A percentile compares a stretch with the other conserved stretches of the same genome.
These are phyloP conservation scores for Helenozyma rhizophorensis DNA, from an alignment of 805 yeast species.

Conservation along the genomic window DNA sequence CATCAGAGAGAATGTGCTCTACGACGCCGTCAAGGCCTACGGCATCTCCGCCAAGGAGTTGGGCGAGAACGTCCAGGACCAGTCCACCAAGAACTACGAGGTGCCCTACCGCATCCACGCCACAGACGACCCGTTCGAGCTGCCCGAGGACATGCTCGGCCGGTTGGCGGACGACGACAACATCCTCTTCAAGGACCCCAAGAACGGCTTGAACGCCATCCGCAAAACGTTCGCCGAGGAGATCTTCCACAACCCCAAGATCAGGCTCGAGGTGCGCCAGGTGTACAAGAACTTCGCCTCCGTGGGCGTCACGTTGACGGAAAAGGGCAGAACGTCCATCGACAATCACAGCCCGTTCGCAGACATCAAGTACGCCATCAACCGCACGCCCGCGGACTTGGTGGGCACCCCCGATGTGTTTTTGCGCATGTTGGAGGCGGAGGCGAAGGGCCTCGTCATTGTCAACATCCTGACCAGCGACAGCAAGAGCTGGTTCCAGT, in stretches of 20 bases:
- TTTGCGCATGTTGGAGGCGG: constrained; percentile 90
- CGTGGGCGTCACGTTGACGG: constrained; percentile 73
- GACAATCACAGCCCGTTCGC: constrained; percentile 77
- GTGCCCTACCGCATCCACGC: constrained; percentile 57
- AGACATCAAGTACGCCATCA: constrained; percentile 86
- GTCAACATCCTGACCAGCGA: constrained; percentile 56
- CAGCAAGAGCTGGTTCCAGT: constrained; percentile 37
- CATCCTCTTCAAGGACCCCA: constrained; percentile 50
- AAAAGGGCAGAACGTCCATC: constrained; percentile 65
- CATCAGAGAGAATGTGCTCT: constrained; percentile 59
- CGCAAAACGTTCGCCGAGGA: constrained; percentile 75
- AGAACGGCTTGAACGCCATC: constrained; percentile 67
- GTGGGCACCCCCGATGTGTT: constrained; percentile 73
- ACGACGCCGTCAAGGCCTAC: constrained; percentile 60
- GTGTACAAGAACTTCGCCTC: constrained; percentile 62
- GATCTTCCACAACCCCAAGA: constrained; percentile 71
- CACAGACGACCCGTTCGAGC: constrained; percentile 60
- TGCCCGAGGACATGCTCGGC: constrained; percentile 60
- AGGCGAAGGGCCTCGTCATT: constrained; percentile 65
- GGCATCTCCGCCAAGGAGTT: constrained; percentile 79
- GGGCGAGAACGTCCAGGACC: constrained; percentile 72
- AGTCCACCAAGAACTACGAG: constrained; percentile 45
- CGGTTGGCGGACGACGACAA: constrained; percentile 41
- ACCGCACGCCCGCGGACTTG: constrained; percentile 74
- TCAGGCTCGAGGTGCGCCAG: constrained; percentile 65